Evolutionary conservation across 2,329 filamentous ascomycete genomes (phyloP), one percentile per base, ranked within the genome.

Genomic region (Penicillium sp.): DNA sequence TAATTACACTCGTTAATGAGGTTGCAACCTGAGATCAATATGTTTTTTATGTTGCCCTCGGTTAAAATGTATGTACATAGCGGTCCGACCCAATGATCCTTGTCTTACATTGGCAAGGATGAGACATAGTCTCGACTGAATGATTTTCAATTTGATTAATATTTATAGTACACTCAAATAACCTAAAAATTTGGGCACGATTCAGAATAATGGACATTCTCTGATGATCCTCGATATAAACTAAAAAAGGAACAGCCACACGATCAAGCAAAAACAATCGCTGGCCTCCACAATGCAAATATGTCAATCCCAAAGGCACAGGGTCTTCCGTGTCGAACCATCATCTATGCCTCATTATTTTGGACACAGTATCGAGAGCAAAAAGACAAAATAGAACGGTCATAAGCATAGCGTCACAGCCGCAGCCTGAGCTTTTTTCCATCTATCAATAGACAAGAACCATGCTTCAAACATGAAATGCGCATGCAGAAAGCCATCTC

Each of bases 361-460:
- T 33, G 40, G 22, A 44, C 26, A 20, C 20, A 44, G 27, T 37
- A 40, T 51, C 40, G 26, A 33, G 26, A 6, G n/a, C 41, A 52
- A 41, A 37, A 22, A 25, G 12, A 31, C 37, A 51, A 35, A 20
- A n/a, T 23, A 37, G 35, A 41, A 29, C 15, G 31, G 15, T 41
- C 31, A 25, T 25, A 40, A 40, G 14, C 45, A 43, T 12, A 50
- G 27, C 41, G 35, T 51, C 40, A 15, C 26, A 47, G 12, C 18
- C 18, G 29, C 31, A 53, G 23, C 43, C 18, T 6, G 29, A 44
- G 22, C 45, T 50, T 55, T 50, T 55, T 54, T 54, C 49, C 55
- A 54, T 62, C 58, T 61, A 62, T 61, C 31, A 49, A 49, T 8
- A 35, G 9, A 23, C 18, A 33, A 23, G 18, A 22, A 23, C 7